Evolutionary conservation across 129 eudicot genomes (phyloP), one percentile per base, ranked within the genome.

Genomic region (Flaveria robusta): DNA sequence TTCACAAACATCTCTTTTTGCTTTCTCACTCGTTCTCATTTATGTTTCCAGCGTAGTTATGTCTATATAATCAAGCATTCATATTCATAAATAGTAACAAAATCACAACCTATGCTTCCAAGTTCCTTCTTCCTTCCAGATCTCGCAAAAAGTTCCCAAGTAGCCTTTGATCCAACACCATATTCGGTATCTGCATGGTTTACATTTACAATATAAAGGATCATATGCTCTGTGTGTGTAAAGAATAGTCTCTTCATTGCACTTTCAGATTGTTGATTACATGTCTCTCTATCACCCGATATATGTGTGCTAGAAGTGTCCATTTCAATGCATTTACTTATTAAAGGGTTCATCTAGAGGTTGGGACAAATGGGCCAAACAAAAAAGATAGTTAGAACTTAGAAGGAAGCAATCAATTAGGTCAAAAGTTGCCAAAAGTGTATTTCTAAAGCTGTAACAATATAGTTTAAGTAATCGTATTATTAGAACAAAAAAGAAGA

Each of bases 161-260:
- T 43, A 90, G 86, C 77, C 43, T 88, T 68, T 88, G 96, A 76
- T 87, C 96, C 66, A 88, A 74, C 70, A 90, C 83, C 97, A 93
- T 93, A 74, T 67, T 84, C 3, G 98, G 97, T 70, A 93, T 80
- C 98, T 93, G 87, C 74, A 78, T 67, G 24, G 24, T 74, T 41
- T 16, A 12, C 46, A 74, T 63, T 63, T 63, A 63, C 43, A 29
- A 27, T 29, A 63, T 7, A 73, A 37, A 73, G 41, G 27, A 58
- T 13, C 27, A 41, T 8, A 22, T 15, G 39, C 52, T 51, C 13
- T 58, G 19, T 55, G 51, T 37, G 42, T 27, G 16, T 0, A 4
- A 52, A 54, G 23, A 16, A 54, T 26, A 52, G 7, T 7, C 7
- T n/a, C 59, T 18, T 52, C 5, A 52, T 4, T 52, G 19, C 49